Conservation (phyloP, 768 basidiomycete genomes). For the Termitomyces sp. region DNA sequence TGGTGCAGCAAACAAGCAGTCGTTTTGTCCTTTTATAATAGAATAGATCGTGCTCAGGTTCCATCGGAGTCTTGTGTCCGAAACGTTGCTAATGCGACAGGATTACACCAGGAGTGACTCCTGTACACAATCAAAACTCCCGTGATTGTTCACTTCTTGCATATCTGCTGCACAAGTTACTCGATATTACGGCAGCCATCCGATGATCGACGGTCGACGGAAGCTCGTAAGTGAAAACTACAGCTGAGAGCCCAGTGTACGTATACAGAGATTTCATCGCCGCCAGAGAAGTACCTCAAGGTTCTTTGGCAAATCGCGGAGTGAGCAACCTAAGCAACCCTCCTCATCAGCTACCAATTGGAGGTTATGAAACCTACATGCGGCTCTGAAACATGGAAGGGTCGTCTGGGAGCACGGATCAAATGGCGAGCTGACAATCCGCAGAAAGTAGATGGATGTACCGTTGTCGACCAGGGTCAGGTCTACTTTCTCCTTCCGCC, state of each 20-base stretch:
- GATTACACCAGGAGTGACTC: background rate
- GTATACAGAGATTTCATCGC: background rate
- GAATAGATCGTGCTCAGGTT: background rate
- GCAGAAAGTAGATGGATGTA: too few relatives aligned
- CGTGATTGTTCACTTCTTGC: background rate
- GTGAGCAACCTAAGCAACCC: background rate
- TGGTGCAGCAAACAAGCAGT: background rate
- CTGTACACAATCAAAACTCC: background rate
- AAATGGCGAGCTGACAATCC: too few relatives aligned
- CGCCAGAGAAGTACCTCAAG: background rate
- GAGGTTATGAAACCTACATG: too few relatives aligned
- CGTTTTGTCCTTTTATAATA: background rate
- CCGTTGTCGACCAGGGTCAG: too few relatives aligned
- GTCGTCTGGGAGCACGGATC: too few relatives aligned
- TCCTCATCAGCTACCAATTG: too few relatives aligned
- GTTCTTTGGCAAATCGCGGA: background rate
- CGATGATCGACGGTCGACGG: background rate
- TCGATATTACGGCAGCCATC: background rate
- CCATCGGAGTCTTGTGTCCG: background rate
- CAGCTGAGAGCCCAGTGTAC: background rate
- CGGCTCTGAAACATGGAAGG: too few relatives aligned
- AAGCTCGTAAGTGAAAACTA: background rate
- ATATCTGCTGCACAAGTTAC: background rate
- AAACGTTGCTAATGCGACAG: background rate
- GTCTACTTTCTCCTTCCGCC: too few relatives aligned